These are phyloP conservation scores for Tetrapisispora phaffii DNA, from an alignment of 805 yeast species.

Conservation along the genomic window DNA sequence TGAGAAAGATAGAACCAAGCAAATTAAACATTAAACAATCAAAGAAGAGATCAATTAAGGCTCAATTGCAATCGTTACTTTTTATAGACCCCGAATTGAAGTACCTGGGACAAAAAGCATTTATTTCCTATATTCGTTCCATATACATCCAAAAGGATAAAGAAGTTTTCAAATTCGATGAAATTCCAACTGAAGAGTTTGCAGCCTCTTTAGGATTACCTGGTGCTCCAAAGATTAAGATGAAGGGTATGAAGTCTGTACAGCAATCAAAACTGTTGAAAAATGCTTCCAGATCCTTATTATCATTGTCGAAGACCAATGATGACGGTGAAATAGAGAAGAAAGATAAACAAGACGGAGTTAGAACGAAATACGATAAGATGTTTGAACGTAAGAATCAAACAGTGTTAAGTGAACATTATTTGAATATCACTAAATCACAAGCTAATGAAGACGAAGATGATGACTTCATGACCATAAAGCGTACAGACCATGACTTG, in stretches of 20 bases:
- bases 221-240: conserved; percentile 88
- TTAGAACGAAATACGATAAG: conserved; percentile 82
- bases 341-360: conserved; percentile 31
- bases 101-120: conserved; percentile 91
- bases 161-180: conserved; percentile 68
- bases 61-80: conserved; percentile 80
- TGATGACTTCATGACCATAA: conserved; percentile 72
- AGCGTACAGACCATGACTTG: conserved; percentile 65
- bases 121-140: conserved; percentile 81
- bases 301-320: conserved; percentile 44
- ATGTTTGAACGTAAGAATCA: conserved; percentile 95
- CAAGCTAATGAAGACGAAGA: conserved; percentile 39
- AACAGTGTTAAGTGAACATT: conserved; percentile 82
- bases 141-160: conserved; percentile 81
- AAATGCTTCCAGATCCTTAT: conserved; percentile 66
- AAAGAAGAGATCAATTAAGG: conserved; percentile 60
- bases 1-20: conserved; percentile 58
- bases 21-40: conserved; percentile 66
- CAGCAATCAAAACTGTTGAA: conserved; percentile 56
- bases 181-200: conserved; percentile 68
- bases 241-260: conserved; percentile 40
- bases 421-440: conserved; percentile 55
- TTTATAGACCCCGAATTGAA: conserved; percentile 87
- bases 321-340: conserved; percentile 51
- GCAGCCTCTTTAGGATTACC: conserved; percentile 89